Conservation (phyloP, 2,329 filamentous ascomycete species). For the Thielaviopsis ethacetica region DNA sequence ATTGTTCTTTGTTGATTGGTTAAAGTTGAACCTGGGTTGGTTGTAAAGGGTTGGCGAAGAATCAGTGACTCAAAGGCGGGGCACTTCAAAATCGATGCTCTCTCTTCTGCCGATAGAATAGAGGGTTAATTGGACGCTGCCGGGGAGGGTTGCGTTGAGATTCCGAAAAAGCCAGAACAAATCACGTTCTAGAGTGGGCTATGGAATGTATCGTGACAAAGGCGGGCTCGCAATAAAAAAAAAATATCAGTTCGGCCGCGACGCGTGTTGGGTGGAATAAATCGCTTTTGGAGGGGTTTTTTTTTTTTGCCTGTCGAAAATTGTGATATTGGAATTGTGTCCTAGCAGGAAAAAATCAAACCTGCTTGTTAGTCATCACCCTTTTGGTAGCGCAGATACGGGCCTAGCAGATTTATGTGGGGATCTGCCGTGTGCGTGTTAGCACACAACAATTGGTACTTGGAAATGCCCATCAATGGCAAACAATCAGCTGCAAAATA, state of each 20-base stretch:
- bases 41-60: conserved; percentile 1
- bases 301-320: conserved; percentile 7
- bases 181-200: neutral
- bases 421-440: neutral
- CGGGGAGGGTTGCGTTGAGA: neutral
- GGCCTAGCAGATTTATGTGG: conserved; percentile 2
- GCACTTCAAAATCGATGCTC: conserved; percentile 3
- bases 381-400: neutral
- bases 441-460: neutral
- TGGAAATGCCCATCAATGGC: neutral
- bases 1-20: neutral
- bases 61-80: conserved; percentile 12
- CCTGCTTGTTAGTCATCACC: conserved; percentile 10
- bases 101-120: conserved; percentile 3
- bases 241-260: conserved; percentile 1
- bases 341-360: conserved; percentile 5
- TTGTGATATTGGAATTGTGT: conserved; percentile 11
- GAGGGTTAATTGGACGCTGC: neutral
- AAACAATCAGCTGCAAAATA: neutral
- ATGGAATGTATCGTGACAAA: too few species aligned
- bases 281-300: conserved; percentile 10
- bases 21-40: neutral
- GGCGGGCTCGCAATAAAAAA: neutral
- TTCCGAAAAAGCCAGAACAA: neutral
- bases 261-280: conserved; percentile 1